Evolutionary conservation across 495 filamentous ascomycete species (phyloP), one percentile per base, ranked within the genome.

Genomic region (Amniculicola lignicola): DNA sequence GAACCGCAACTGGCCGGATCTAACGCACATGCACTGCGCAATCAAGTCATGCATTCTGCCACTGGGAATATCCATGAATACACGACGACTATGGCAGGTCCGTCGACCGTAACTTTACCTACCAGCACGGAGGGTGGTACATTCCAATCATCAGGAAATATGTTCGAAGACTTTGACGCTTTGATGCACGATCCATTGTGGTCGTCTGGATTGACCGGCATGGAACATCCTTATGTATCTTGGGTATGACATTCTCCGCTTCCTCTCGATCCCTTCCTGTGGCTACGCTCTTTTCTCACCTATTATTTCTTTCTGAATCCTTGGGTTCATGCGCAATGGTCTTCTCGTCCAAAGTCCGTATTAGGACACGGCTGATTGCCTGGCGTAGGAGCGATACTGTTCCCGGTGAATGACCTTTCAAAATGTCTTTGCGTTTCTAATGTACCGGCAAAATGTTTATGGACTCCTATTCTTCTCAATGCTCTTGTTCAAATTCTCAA

Each of bases 91-190:
- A 18, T 52, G 47, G 22, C 38, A 14, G 11, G 14, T 4, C 22
- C 43, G 9, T 19, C 46, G 12, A 16, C 31, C 29, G 31, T 19
- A 5, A 51, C 27, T 4, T 21, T 35, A 3, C 28, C 54, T 7
- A 51, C 47, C 1, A 42, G 25, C 18, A 7, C n/a, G 4, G 19
- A 31, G 1, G 29, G 19, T 16, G 23, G 21, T 12, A 22, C 38
- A 7, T 52, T 52, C 24, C 55, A 45, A 25, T 19, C 54, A 1
- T 43, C 47, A n/a, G 55, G 55, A 7, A 59, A 59, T 19, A 29
- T 59, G 3, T 59, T 59, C 19, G 55, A 59, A 41, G 55, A 59
- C 23, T 47, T 51, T 18, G 55, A 59, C 15, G 38, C 55, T 11
- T 24, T 59, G 2, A 59, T 59, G 48, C 55, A 59, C 19, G 55